Percentiles rank a stretch among this genome's conserved stretches.
Conservation (phyloP, 2,329 filamentous ascomycete genomes). For the Myrmaecium sp. region DNA sequence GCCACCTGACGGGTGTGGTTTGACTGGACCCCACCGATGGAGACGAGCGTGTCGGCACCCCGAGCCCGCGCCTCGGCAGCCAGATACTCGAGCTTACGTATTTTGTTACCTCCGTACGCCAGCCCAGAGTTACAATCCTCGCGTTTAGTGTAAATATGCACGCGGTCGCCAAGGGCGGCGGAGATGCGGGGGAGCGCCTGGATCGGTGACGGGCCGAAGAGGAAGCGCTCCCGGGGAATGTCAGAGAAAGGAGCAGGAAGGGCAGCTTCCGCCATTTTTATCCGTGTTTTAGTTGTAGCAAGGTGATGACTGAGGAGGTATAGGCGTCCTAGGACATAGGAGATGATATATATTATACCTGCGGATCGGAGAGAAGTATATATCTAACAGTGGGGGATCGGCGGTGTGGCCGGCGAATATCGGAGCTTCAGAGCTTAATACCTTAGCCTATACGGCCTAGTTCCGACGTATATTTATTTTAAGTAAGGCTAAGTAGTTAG, state of each 20-base stretch:
- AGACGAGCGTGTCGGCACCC: constrained; percentile 44
- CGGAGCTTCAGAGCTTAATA: no score
- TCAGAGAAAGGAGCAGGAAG: constrained; percentile 6
- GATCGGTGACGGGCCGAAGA: constrained; percentile 53
- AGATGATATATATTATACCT: no score
- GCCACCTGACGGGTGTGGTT: constrained; percentile 55
- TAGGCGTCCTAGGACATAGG: no score
- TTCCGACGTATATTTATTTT: no score
- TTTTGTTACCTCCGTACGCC: constrained; percentile 54
- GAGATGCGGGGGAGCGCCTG: constrained; percentile 50
- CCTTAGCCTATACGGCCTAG: no score
- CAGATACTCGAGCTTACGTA: constrained; percentile 53
- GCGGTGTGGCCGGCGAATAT: no score
- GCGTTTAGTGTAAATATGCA: constrained; percentile 52
- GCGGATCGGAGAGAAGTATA: no score
- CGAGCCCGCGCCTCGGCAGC: constrained; percentile 43
- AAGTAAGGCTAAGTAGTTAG: no score
- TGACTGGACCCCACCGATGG: constrained; percentile 50
- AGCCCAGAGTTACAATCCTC: constrained; percentile 55
- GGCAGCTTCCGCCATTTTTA: no score
- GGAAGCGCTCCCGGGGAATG: constrained; percentile 44
- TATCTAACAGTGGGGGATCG: no score
- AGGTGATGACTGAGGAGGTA: no score
- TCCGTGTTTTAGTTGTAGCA: no score
- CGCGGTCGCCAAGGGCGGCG: constrained; percentile 39